Evolutionary conservation across 1,284 basidiomycete genomes (phyloP).

Genomic region (Tetrapyrgos nigripes): DNA sequence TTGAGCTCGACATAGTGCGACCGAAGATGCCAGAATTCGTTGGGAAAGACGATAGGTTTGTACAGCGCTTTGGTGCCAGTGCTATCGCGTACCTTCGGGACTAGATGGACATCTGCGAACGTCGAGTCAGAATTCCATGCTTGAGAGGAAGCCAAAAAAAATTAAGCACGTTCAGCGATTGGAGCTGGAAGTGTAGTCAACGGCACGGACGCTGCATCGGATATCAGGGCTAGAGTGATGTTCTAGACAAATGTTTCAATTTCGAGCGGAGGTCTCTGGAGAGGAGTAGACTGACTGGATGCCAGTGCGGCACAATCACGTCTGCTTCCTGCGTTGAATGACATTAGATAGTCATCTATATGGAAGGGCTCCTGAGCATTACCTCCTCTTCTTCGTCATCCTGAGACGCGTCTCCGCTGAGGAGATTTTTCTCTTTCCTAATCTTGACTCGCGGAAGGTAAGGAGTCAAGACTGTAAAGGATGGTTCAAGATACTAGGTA

Average conservation of each 20-base stretch:
- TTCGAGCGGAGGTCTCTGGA: not conserved
- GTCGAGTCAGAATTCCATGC: slow-evolving; percentile 6
- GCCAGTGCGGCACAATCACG: slow-evolving; percentile 84
- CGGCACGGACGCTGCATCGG: slow-evolving; percentile 67
- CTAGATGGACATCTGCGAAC: slow-evolving; percentile 61
- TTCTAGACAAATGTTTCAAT: slow-evolving; percentile 55
- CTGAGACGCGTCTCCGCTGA: slow-evolving; percentile 52
- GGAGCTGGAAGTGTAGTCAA: slow-evolving; percentile 68
- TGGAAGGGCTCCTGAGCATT: slow-evolving; percentile 3
- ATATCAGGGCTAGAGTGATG: slow-evolving; percentile 86
- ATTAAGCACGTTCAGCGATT: slow-evolving; percentile 64
- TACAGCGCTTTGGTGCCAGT: slow-evolving; percentile 73
- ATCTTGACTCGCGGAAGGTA: slow-evolving; percentile 77
- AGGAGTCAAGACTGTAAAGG: slow-evolving; percentile 76
- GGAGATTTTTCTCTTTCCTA: slow-evolving; percentile 86
- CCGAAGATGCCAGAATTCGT: slow-evolving; percentile 93
- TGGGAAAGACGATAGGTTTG: slow-evolving; percentile 90
- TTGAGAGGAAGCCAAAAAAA: slow-evolving; percentile 3
- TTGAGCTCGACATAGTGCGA: slow-evolving; percentile 85
- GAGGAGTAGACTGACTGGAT: slow-evolving; percentile 53
- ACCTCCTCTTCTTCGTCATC: slow-evolving; percentile 57
- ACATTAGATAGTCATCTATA: slow-evolving; percentile 1
- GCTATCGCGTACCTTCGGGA: slow-evolving; percentile 63
- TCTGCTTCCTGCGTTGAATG: slow-evolving; percentile 47
- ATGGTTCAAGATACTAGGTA: slow-evolving; percentile 9